Evolutionary conservation across 73 alveolate species (phyloP).

Genomic region (Stentor coeruleus): DNA sequence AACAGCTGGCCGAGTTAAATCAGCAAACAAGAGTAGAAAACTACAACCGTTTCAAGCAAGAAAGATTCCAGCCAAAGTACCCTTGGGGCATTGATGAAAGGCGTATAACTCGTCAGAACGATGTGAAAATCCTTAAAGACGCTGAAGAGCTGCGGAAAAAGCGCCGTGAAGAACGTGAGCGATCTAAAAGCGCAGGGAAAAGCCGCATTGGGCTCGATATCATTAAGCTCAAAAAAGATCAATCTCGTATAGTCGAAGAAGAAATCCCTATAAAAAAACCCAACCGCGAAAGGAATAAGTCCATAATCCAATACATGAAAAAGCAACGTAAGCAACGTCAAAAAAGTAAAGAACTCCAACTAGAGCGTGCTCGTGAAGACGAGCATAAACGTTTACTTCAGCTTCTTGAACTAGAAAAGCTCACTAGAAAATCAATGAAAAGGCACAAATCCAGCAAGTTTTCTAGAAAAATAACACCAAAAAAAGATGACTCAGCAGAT

Average conservation of each 20-base stretch:
- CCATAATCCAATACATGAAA: background rate
- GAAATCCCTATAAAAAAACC: background rate
- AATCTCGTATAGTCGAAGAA: background rate
- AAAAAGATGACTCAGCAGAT: background rate
- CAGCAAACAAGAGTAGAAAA: background rate
- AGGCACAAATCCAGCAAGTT: background rate
- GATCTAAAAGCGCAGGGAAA: conserved; percentile 21
- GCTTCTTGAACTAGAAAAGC: background rate
- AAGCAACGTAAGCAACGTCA: background rate
- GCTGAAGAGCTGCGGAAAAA: conserved; percentile 21
- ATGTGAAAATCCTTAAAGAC: conserved; percentile 5
- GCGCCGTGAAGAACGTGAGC: conserved; percentile 4
- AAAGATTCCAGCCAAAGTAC: background rate
- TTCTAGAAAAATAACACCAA: background rate
- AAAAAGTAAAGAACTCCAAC: background rate
- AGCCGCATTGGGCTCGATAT: conserved; percentile 18
- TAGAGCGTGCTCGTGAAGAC: conserved; percentile 4
- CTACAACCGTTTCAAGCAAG: background rate
- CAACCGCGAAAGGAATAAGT: background rate
- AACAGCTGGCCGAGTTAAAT: background rate
- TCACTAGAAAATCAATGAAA: background rate
- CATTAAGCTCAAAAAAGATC: background rate
- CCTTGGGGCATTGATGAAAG: conserved; percentile 22
- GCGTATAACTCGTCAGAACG: background rate
- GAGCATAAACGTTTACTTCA: background rate